Percentiles rank a stretch among this genome's conserved stretches.
Conservation (phyloP, 2,329 filamentous ascomycete genomes). For the Camptophora hylomeconis region DNA sequence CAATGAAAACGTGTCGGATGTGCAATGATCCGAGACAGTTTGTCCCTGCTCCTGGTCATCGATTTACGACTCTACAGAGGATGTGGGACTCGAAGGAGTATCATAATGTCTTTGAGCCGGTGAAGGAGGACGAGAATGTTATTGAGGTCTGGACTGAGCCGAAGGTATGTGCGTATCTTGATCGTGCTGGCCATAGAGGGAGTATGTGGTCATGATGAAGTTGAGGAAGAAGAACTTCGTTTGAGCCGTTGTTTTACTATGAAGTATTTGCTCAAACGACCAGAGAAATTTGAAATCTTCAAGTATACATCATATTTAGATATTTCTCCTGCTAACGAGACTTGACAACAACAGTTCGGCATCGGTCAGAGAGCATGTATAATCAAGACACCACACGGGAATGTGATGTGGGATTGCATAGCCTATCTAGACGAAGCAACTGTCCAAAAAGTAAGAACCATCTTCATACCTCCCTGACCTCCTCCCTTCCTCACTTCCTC, state of each 20-base stretch:
- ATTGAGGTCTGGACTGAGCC: slow-evolving; percentile 15
- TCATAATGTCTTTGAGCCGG: slow-evolving; percentile 5
- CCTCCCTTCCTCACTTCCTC: no score
- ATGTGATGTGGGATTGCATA: slow-evolving; percentile 70
- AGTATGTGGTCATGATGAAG: no score
- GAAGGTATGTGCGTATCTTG: slow-evolving; percentile 9
- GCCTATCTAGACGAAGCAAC: slow-evolving; percentile 56
- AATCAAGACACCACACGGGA: slow-evolving; percentile 51
- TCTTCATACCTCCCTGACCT: neutral
- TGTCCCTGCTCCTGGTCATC: slow-evolving; percentile 5
- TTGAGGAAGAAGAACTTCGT: no score
- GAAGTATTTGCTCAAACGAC: no score
- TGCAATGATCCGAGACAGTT: slow-evolving; percentile 11
- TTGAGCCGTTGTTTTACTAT: no score
- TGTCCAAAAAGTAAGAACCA: slow-evolving; percentile 23
- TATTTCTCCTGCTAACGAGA: no score
- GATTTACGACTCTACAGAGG: slow-evolving; percentile 25
- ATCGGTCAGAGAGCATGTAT: slow-evolving; percentile 67
- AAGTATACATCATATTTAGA: no score
- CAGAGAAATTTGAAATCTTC: no score
- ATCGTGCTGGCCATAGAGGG: no score
- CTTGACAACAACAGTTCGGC: slow-evolving; percentile 46
- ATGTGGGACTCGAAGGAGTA: slow-evolving; percentile 47
- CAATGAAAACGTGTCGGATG: neutral
- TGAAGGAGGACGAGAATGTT: slow-evolving; percentile 9